Percentiles rank a stretch among this genome's conserved stretches.
These are phyloP conservation scores for Parastagonospora avenae DNA, from an alignment of 2,329 filamentous ascomycete genomes.

Conservation along the genomic window DNA sequence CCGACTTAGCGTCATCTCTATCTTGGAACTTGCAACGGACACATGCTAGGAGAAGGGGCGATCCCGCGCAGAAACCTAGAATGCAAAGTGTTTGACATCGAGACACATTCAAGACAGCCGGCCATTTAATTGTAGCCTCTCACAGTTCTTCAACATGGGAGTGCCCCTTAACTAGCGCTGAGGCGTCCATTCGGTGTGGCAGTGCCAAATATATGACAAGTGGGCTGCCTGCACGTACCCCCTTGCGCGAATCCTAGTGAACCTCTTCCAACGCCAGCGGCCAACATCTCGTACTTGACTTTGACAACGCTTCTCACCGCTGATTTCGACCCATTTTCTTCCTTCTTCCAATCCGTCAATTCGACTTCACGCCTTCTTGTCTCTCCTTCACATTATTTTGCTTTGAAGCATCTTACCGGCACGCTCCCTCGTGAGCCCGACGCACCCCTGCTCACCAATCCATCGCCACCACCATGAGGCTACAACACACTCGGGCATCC, in stretches of 20 bases:
- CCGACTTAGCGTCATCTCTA: constrained; percentile 6
- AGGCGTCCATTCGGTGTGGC: constrained; percentile 4
- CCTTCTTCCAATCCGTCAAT: not conserved
- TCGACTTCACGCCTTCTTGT: constrained; percentile 10
- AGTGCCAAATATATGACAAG: constrained; percentile 18
- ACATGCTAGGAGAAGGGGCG: constrained; percentile 28
- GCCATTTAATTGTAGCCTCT: constrained; percentile 6
- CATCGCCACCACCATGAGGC: constrained; percentile 58
- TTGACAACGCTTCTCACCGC: constrained; percentile 2
- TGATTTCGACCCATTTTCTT: not conserved
- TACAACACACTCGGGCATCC: constrained; percentile 60
- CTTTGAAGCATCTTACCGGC: not conserved
- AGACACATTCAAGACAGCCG: constrained; percentile 14
- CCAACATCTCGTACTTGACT: constrained; percentile 1
- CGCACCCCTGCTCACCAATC: constrained; percentile 12
- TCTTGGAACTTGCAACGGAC: not conserved
- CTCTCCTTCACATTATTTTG: constrained; percentile 8
- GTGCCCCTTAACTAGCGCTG: constrained; percentile 22
- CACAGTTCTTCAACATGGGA: constrained; percentile 5
- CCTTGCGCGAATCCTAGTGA: constrained; percentile 35
- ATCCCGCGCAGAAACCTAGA: constrained; percentile 12
- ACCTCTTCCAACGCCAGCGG: constrained; percentile 16
- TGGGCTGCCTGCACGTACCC: constrained; percentile 26
- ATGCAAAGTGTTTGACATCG: constrained; percentile 18
- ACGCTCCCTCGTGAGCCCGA: constrained; percentile 1